Percentiles rank a stretch among this genome's conserved stretches.
Conservation (phyloP, 345 rosid genomes). For the Alliaria petiolata region DNA sequence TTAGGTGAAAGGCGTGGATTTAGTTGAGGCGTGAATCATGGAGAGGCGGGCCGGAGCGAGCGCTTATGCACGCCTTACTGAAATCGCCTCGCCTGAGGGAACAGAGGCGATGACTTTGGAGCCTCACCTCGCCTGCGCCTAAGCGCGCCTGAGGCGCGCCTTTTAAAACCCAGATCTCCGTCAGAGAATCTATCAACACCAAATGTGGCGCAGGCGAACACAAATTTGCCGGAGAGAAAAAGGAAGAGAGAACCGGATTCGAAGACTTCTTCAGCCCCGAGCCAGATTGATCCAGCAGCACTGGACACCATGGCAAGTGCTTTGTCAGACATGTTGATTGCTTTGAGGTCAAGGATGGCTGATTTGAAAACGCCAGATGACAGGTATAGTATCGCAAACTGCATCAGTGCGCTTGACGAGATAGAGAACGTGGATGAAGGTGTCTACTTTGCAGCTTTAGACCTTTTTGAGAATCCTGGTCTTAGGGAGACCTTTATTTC, state of each 20-base stretch:
- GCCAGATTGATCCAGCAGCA: slow-evolving; percentile 37
- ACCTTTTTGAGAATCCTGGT: slow-evolving; percentile 63
- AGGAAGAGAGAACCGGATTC: slow-evolving; percentile 43
- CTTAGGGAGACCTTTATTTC: slow-evolving; percentile 61
- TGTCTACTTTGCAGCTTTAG: slow-evolving; percentile 60
- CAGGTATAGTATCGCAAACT: slow-evolving; percentile 49
- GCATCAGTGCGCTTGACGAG: slow-evolving; percentile 67
- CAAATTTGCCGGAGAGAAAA: slow-evolving; percentile 20
- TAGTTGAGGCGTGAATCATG: too few relatives aligned
- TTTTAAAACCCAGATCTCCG: too few relatives aligned
- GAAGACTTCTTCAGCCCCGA: slow-evolving; percentile 23
- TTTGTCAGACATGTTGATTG: slow-evolving; percentile 54
- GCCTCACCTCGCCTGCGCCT: too few relatives aligned
- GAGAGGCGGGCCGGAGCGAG: too few relatives aligned
- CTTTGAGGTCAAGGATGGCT: slow-evolving; percentile 40
- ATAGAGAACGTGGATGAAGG: slow-evolving; percentile 48
- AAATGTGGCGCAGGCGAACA: background rate
- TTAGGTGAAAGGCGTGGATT: too few relatives aligned
- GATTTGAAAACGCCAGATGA: slow-evolving; percentile 26
- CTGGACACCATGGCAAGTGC: slow-evolving; percentile 53
- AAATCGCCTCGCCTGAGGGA: too few relatives aligned
- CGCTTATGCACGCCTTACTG: too few relatives aligned
- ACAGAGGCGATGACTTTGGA: too few relatives aligned
- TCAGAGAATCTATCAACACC: slow-evolving; percentile 8
- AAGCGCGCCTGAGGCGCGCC: too few relatives aligned